Evolutionary conservation across 1,139 yeast species (phyloP).

Genomic region (Yamadazyma triangularis): DNA sequence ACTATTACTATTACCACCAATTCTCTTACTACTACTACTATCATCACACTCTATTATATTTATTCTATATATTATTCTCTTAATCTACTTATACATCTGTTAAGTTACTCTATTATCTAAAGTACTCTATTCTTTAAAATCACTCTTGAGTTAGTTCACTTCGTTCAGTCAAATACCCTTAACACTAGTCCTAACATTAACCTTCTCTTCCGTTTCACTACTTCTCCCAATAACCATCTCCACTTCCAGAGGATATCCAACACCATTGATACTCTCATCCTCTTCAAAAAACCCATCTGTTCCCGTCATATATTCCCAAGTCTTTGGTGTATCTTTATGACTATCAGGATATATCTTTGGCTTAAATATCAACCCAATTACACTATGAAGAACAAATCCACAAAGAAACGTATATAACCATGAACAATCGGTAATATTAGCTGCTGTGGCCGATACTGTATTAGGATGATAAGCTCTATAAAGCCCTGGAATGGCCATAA

Average conservation of each 20-base stretch:
- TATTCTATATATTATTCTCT: too few species aligned
- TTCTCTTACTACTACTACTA: too few species aligned
- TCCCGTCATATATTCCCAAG: conserved; percentile 15
- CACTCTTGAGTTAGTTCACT: too few species aligned
- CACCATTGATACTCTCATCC: conserved; percentile 12
- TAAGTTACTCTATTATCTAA: too few species aligned
- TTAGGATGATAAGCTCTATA: conserved; percentile 13
- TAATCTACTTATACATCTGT: too few species aligned
- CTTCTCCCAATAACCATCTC: conserved; percentile 7
- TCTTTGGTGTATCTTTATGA: conserved; percentile 11
- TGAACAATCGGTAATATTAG: conserved; percentile 12
- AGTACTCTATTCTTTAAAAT: too few species aligned
- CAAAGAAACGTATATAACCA: conserved; percentile 13
- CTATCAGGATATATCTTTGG: conserved; percentile 11
- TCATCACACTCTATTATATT: too few species aligned
- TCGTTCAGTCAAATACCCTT: too few species aligned
- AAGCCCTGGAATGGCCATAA: conserved; percentile 13
- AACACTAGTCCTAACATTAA: conserved; percentile 14
- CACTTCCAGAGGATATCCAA: conserved; percentile 11
- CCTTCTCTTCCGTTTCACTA: conserved; percentile 8
- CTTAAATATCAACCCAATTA: conserved; percentile 10
- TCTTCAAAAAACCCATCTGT: conserved; percentile 16
- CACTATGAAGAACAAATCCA: conserved; percentile 11
- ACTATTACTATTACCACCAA: too few species aligned
- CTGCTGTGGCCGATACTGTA: conserved; percentile 7